A percentile compares a stretch with the other conserved stretches of the same genome.
These are phyloP conservation scores for Entamoeba moshkovskii DNA, from an alignment of 208 protist species.

Conservation along the genomic window DNA sequence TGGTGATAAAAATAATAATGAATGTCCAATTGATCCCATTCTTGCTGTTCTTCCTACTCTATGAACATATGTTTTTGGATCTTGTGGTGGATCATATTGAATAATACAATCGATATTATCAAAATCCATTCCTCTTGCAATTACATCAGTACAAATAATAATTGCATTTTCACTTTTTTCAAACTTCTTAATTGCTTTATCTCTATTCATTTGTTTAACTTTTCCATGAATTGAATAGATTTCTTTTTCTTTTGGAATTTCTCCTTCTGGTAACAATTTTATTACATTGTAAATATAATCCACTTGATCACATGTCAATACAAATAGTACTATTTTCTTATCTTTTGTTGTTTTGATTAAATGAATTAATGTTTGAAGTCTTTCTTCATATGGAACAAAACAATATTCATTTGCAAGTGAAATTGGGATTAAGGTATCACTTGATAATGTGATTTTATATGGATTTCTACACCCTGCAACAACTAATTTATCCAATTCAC, in stretches of 20 bases:
- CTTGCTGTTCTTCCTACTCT: conserved; percentile 74
- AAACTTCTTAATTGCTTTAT: conserved; percentile 88
- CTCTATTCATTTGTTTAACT: conserved; percentile 85
- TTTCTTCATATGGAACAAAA: conserved; percentile 77
- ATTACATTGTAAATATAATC: conserved; percentile 62
- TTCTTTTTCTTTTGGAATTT: conserved; percentile 29
- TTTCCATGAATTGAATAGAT: conserved; percentile 83
- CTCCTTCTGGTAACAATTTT: not conserved
- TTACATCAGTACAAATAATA: conserved; percentile 88
- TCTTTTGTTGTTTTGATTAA: conserved; percentile 86
- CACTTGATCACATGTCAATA: conserved; percentile 89
- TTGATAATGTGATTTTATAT: conserved; percentile 85
- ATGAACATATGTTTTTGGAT: conserved; percentile 64
- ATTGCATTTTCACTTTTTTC: conserved; percentile 76
- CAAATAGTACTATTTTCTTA: conserved; percentile 91
- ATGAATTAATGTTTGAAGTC: conserved; percentile 92
- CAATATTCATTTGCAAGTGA: conserved; percentile 98
- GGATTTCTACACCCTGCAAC: conserved; percentile 71
- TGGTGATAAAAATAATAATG: not conserved
- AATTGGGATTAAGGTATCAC: conserved; percentile 86
- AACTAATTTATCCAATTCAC: not conserved
- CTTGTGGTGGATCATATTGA: conserved; percentile 17
- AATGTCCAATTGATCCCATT: conserved; percentile 39
- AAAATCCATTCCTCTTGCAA: conserved; percentile 61
- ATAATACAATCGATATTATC: conserved; percentile 28